A percentile compares a stretch with the other conserved stretches of the same genome.
Conservation (phyloP, 192 early-diverging fungal genomes). For the Chytriomyces confervae region DNA sequence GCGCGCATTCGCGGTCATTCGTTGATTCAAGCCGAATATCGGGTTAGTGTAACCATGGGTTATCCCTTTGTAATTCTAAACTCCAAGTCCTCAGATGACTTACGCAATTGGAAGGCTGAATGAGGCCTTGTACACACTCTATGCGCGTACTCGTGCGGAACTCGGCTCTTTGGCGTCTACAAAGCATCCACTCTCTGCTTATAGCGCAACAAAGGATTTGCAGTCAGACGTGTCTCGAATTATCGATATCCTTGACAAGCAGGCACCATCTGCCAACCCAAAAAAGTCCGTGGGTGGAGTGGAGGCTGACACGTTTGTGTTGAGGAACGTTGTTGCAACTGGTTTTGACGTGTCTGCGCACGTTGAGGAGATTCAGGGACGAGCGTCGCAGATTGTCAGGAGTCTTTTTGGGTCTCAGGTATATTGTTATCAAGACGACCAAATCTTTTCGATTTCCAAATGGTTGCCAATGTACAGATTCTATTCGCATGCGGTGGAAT, state of each 20-base stretch:
- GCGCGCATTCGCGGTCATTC: constrained; percentile 34
- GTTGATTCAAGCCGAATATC: constrained; percentile 45
- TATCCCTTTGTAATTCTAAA: background rate
- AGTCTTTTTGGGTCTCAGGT: constrained; percentile 44
- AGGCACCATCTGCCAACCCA: constrained; percentile 2
- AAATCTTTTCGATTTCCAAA: background rate
- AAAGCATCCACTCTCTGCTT: constrained; percentile 26
- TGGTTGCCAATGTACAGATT: constrained; percentile 1
- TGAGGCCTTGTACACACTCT: constrained; percentile 43
- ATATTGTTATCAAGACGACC: background rate
- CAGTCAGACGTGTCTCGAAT: constrained; percentile 38
- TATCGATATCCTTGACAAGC: constrained; percentile 38
- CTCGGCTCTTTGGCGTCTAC: constrained; percentile 18
- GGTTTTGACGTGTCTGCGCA: constrained; percentile 42
- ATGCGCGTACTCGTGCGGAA: constrained; percentile 36
- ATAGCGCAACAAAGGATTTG: constrained; percentile 28
- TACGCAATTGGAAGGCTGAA: constrained; percentile 51
- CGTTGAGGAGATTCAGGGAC: constrained; percentile 40
- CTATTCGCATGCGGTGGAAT: constrained; percentile 30
- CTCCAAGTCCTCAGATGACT: constrained; percentile 37
- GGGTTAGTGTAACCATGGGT: constrained; percentile 11
- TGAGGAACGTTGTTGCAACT: constrained; percentile 44
- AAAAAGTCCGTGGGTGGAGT: constrained; percentile 2
- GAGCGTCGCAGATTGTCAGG: constrained; percentile 40
- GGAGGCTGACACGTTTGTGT: constrained; percentile 41